Base-by-base conservation (phyloP, 768 basidiomycete species). In the Leccinum variicolor region DNA sequence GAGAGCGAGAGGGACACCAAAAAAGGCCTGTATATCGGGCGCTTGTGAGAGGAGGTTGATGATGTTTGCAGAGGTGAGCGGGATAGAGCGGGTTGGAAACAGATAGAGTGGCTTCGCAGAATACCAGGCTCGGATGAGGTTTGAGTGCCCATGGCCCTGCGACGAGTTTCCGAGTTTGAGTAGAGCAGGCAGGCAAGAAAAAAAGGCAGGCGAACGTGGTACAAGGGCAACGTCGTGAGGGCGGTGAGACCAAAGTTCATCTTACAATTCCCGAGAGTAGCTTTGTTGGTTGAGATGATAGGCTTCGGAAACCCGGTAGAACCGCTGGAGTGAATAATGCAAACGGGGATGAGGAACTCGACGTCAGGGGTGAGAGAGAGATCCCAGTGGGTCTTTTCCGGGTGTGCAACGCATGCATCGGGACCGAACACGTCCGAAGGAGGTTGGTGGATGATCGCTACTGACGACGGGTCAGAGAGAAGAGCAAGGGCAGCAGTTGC, bases 271-370 rank as follows among this genome's bases (percentile, higher is more conserved):
- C 68, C 68, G 41, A 77, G 50, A 19, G 74, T 65, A 6, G 66
- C 69, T 50, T 72, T 70, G 60, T 79, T 77, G 1, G 73, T 75
- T 55, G 69, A 60, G 43, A 64, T 63, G 28, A 77, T 79, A 25
- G 74, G 76, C 65, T 75, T 82, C 2, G 82, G 82, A 51, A 74
- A 78, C 1, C 82, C 83, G 13, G 82, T 82, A 4, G 69, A 71
- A 23, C 68, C 64, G 6, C 51, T 77, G 64, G 68, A 69, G 50
- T 69, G 69, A 11, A 71, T 50, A 25, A 69, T 41, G 9, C 55
- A 51, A n/a, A 66, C 10, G 3, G 68, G 69, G 6, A 69, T 50
- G 15, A 64, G 56, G 21, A 47, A 54, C 41, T 69, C 69, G 19
- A 34, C 55, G 5, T 69, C 64, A 7, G 67, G 70, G 14, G 31